Base-by-base conservation (phyloP, 2,329 filamentous ascomycete genomes). In the Tricladium varicosporioides region DNA sequence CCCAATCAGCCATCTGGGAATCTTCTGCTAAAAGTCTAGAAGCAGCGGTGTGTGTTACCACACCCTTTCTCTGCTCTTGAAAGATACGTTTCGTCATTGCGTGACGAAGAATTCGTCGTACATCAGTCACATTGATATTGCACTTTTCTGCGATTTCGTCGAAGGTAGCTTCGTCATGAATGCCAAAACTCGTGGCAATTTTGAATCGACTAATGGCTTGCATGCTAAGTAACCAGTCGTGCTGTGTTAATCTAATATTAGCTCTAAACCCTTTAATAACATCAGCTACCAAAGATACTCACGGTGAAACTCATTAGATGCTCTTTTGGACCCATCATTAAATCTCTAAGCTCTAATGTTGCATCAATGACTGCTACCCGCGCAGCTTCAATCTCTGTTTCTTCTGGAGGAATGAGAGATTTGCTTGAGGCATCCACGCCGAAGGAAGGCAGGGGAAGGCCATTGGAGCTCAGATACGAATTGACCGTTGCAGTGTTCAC, bases 51-150 rank as follows among this genome's bases (percentile, higher is more conserved):
- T 69, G 65, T 1, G 53, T 42, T 2, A 68, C 51, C 2, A 60
- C 10, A 5, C 59, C 60, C 42, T 56, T 58, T 5, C 47, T 16
- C 0, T 60, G 55, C 42, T 69, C 66, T 5, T 56, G 27, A 54
- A 68, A 67, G n/a, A 67, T 56, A 2, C 55, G 57, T 11, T 60
- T 51, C 0, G 59, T 59, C 53, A 68, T 67, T 1, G 63, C 60
- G 31, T 64, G 60, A 9, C 64, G 64, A 18, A 69, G 18, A 3
- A 68, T 36, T 9, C 64, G 53, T 1, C 50, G 48, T 0, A 65
- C 15, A 10, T 57, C 59, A 3, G 18, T 4, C 49, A 60, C 58
- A 19, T 56, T 45, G 10, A 68, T 15, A 2, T 52, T 44, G 40
- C 58, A 60, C 18, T 18, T 53, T 27, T 60, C 40, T 4, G 67